A percentile compares a stretch with the other conserved stretches of the same genome.
Conservation (phyloP, 2,329 filamentous ascomycete species). For the Penicillium capsulatum region DNA sequence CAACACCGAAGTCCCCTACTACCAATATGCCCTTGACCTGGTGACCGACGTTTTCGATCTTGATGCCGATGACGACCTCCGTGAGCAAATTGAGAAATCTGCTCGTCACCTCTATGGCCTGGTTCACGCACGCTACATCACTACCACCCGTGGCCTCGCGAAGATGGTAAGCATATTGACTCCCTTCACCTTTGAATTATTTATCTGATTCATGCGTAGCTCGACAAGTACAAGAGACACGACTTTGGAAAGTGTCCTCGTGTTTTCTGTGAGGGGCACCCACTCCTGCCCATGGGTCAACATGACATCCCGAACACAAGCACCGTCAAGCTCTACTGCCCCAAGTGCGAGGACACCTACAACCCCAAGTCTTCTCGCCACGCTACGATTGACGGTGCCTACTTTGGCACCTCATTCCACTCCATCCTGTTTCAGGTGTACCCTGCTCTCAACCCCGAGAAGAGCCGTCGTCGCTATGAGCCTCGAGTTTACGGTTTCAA, state of each 20-base stretch:
- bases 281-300: slow-evolving; percentile 89
- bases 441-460: slow-evolving; percentile 79
- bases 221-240: slow-evolving; percentile 97
- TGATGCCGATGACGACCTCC: slow-evolving; percentile 97
- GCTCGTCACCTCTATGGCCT: slow-evolving; percentile 92
- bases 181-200: background rate
- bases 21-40: slow-evolving; percentile 95
- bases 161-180: slow-evolving; percentile 77
- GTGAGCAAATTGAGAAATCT: slow-evolving; percentile 96
- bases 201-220: slow-evolving; percentile 51
- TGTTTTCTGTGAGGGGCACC: slow-evolving; percentile 89
- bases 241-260: slow-evolving; percentile 98
- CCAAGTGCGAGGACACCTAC: slow-evolving; percentile 96
- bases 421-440: slow-evolving; percentile 99
- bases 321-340: slow-evolving; percentile 94
- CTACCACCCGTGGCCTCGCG: slow-evolving; percentile 84
- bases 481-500: slow-evolving; percentile 93
- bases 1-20: slow-evolving; percentile 97
- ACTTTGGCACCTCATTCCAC: slow-evolving; percentile 97
- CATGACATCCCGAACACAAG: slow-evolving; percentile 83
- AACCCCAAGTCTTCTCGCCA: slow-evolving; percentile 97
- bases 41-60: slow-evolving; percentile 98
- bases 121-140: slow-evolving; percentile 93
- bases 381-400: slow-evolving; percentile 91
- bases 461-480: slow-evolving; percentile 79